These are phyloP conservation scores for Aaosphaeria arxii DNA, from an alignment of 2,329 filamentous ascomycete species.

Conservation along the genomic window DNA sequence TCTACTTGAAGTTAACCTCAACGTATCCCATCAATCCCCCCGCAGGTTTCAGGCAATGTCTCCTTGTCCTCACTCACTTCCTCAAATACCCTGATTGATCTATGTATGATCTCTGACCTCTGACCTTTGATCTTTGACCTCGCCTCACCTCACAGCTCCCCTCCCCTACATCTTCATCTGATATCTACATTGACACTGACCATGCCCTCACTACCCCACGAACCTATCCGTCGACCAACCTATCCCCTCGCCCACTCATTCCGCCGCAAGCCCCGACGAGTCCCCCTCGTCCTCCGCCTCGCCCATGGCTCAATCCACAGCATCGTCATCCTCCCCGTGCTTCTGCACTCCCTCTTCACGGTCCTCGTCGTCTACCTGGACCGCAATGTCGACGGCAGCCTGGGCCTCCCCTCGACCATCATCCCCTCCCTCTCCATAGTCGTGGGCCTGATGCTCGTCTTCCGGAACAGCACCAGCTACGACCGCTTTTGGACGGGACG, in stretches of 20 bases:
- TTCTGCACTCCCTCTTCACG: slow-evolving; percentile 57
- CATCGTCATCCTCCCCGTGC: slow-evolving; percentile 56
- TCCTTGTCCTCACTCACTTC: too few species aligned
- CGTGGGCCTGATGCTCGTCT: slow-evolving; percentile 65
- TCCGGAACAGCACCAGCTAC: slow-evolving; percentile 63
- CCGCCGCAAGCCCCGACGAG: slow-evolving; percentile 51
- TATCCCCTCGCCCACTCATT: slow-evolving; percentile 45
- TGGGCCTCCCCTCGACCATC: slow-evolving; percentile 58
- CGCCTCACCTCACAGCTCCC: background rate
- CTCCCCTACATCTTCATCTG: background rate
- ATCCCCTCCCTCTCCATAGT: slow-evolving; percentile 64
- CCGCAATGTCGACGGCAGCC: slow-evolving; percentile 46
- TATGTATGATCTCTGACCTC: too few species aligned
- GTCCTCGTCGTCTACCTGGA: slow-evolving; percentile 59
- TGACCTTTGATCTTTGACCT: too few species aligned
- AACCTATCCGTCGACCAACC: slow-evolving; percentile 32
- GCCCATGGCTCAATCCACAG: slow-evolving; percentile 62
- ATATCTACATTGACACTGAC: background rate
- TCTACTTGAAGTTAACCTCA: too few species aligned
- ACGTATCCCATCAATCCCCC: too few species aligned
- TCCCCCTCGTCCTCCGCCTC: slow-evolving; percentile 63
- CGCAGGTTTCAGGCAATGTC: too few species aligned
- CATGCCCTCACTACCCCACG: slow-evolving; percentile 2
- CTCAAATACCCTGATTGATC: too few species aligned
- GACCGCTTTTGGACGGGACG: slow-evolving; percentile 64